Percentiles rank a stretch among this genome's conserved stretches.
Conservation (phyloP, 202 grass and related monocot genomes). For the Panicum hallii region DNA sequence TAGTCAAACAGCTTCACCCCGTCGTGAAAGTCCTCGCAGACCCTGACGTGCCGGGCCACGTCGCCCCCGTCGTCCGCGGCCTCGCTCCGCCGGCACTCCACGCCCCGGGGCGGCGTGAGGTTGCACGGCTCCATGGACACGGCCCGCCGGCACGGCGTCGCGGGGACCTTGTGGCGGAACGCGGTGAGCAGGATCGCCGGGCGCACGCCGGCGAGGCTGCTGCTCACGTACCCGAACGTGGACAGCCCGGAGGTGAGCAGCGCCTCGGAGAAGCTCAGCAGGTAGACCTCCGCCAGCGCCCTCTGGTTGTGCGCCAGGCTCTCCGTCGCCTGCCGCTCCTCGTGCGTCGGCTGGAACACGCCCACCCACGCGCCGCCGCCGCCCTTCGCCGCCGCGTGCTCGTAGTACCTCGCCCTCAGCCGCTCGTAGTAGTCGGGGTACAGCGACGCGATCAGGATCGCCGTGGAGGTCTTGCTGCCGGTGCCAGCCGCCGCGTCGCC, state of each 20-base stretch:
- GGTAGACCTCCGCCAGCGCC: conserved; percentile 72
- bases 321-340: conserved; percentile 44
- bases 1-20: conserved; percentile 57
- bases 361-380: conserved; percentile 23
- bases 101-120: conserved; percentile 33
- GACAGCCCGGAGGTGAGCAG: conserved; percentile 57
- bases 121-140: conserved; percentile 72
- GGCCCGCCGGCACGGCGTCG: conserved; percentile 47
- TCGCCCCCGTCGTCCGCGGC: neutral
- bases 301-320: conserved; percentile 61
- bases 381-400: conserved; percentile 39
- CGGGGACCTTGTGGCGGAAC: conserved; percentile 14
- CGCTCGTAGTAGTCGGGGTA: conserved; percentile 60
- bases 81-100: conserved; percentile 25
- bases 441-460: conserved; percentile 62
- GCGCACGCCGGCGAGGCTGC: conserved; percentile 55
- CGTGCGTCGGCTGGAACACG: conserved; percentile 68
- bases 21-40: neutral
- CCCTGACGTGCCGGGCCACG: neutral
- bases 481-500: neutral
- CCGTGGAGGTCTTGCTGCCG: conserved; percentile 11
- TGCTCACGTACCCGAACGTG: conserved; percentile 77
- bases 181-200: conserved; percentile 50
- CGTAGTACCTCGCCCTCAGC: conserved; percentile 58
- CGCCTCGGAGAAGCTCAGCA: conserved; percentile 68